phyloP scores from a whole-genome alignment of 768 basidiomycete genomes.

The Boletus barrowsii region DNA sequence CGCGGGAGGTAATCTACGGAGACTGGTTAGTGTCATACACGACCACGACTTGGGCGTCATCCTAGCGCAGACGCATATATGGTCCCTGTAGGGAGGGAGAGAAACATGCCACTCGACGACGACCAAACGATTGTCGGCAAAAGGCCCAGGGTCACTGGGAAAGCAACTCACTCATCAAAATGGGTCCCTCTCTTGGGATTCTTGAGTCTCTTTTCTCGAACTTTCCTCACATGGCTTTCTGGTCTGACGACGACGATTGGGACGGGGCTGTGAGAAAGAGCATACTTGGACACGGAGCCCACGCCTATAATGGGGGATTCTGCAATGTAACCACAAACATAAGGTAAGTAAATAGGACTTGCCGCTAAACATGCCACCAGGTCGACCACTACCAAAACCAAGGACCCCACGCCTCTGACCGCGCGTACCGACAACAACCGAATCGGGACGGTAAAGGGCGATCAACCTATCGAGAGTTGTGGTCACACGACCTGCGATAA shows the following conservation, averaged over 20 bases:
- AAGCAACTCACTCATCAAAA: constrained; percentile 56
- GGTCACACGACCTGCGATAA: constrained; percentile 87
- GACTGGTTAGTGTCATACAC: constrained; percentile 2
- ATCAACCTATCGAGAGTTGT: constrained; percentile 90
- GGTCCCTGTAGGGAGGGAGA: background rate
- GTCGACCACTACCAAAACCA: constrained; percentile 39
- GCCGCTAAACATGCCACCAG: constrained; percentile 26
- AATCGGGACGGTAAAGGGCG: constrained; percentile 87
- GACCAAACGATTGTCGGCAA: too few relatives aligned
- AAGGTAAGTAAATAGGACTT: background rate
- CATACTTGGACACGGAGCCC: constrained; percentile 68
- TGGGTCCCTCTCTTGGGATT: constrained; percentile 86
- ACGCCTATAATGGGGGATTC: constrained; percentile 47
- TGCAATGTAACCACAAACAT: background rate
- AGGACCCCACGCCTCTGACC: constrained; percentile 53
- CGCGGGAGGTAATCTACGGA: constrained; percentile 9
- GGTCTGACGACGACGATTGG: constrained; percentile 95
- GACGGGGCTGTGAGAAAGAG: constrained; percentile 88
- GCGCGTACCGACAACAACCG: constrained; percentile 88
- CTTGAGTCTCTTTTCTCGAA: constrained; percentile 78
- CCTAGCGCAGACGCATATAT: background rate
- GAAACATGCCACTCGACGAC: background rate
- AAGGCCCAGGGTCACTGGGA: too few relatives aligned
- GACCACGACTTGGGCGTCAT: background rate
- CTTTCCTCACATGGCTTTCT: constrained; percentile 82